phyloP scores from a whole-genome alignment of 1,284 basidiomycete genomes.

The Sphagnurus paluster region DNA sequence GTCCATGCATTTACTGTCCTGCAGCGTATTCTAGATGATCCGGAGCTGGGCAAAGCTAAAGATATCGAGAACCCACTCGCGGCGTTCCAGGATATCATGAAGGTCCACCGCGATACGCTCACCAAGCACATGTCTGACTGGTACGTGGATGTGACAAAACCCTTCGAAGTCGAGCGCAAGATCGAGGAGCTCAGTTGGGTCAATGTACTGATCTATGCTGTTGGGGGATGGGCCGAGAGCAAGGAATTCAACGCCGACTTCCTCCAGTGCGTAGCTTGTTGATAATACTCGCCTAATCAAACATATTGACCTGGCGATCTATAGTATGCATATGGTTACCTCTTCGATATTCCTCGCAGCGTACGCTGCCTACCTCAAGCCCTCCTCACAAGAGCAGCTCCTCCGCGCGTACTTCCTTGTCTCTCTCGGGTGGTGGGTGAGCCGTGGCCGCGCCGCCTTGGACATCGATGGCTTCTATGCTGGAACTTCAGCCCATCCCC shows the following conservation, averaged over 20 bases:
- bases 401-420: slow-evolving; percentile 43
- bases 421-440: slow-evolving; percentile 40
- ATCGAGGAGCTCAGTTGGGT: slow-evolving; percentile 16
- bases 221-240: slow-evolving; percentile 34
- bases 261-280: slow-evolving; percentile 32
- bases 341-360: slow-evolving; percentile 52
- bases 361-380: slow-evolving; percentile 35
- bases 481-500: slow-evolving; percentile 27
- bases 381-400: slow-evolving; percentile 37
- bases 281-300: not conserved
- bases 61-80: slow-evolving; percentile 7
- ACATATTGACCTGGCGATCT: too few relatives aligned
- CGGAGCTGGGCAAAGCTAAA: slow-evolving; percentile 17
- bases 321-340: slow-evolving; percentile 56
- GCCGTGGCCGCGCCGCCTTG: slow-evolving; percentile 40
- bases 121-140: slow-evolving; percentile 11
- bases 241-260: slow-evolving; percentile 41
- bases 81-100: slow-evolving; percentile 15
- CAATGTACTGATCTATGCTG: slow-evolving; percentile 32
- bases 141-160: slow-evolving; percentile 24
- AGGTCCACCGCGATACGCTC: slow-evolving; percentile 2
- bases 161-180: slow-evolving; percentile 10
- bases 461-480: slow-evolving; percentile 42
- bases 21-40: slow-evolving; percentile 41
- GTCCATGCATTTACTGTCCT: slow-evolving; percentile 40